Conservation (phyloP, 2,329 filamentous ascomycete species). For the Fusarium temperatum region DNA sequence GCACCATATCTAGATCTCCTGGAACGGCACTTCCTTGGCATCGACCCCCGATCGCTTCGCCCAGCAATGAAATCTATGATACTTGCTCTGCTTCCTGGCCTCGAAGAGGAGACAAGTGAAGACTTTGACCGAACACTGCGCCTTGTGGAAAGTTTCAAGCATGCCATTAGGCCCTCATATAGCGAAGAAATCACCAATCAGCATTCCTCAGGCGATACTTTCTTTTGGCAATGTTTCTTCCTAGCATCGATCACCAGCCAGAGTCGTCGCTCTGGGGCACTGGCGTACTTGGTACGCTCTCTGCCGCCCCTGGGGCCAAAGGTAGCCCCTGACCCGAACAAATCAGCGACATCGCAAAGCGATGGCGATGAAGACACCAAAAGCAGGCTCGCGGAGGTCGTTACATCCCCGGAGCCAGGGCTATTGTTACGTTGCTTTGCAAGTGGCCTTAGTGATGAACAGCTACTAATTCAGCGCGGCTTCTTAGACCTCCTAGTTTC, state of each 20-base stretch:
- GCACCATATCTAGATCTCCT: constrained; percentile 85
- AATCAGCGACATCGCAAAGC: constrained; percentile 14
- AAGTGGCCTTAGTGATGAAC: constrained; percentile 85
- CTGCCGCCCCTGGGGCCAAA: constrained; percentile 63
- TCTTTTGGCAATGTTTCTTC: constrained; percentile 99
- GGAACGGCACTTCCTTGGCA: constrained; percentile 78
- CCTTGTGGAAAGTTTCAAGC: constrained; percentile 81
- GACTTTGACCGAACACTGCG: constrained; percentile 91
- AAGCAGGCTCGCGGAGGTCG: constrained; percentile 68
- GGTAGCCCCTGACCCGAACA: constrained; percentile 1
- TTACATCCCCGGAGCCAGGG: constrained; percentile 89
- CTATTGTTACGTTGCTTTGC: constrained; percentile 91
- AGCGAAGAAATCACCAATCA: constrained; percentile 60
- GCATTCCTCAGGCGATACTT: constrained; percentile 76
- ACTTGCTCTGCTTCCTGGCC: constrained; percentile 84
- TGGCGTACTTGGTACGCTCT: constrained; percentile 84
- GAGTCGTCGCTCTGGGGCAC: constrained; percentile 82
- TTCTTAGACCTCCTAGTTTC: constrained; percentile 93
- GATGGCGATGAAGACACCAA: constrained; percentile 45
- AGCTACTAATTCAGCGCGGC: constrained; percentile 90
- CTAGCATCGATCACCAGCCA: constrained; percentile 90
- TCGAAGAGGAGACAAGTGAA: constrained; percentile 96
- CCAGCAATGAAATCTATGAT: constrained; percentile 92
- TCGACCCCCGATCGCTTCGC: constrained; percentile 76
- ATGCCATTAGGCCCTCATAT: constrained; percentile 65